Percentiles rank a stretch among this genome's conserved stretches.
phyloP scores from a whole-genome alignment of 2,329 filamentous ascomycete genomes.

The Aspergillaceae sp. region DNA sequence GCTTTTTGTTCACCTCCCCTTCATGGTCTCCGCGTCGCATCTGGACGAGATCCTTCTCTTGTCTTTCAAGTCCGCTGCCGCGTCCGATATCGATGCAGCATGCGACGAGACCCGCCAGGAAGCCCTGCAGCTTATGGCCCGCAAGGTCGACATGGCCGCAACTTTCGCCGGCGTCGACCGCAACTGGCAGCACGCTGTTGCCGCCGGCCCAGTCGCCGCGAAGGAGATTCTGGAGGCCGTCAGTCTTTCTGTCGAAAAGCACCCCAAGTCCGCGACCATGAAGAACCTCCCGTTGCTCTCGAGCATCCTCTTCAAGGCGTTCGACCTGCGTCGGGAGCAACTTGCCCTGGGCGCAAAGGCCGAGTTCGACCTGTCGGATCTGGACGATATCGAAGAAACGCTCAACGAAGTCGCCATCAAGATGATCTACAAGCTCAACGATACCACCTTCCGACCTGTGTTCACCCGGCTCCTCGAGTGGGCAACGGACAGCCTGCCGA shows the following conservation, averaged over 20 bases:
- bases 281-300: conserved; percentile 67
- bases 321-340: conserved; percentile 41
- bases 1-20: conserved; percentile 74
- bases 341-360: conserved; percentile 18
- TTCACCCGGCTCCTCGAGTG: conserved; percentile 83
- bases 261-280: conserved; percentile 67
- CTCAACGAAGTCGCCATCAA: conserved; percentile 67
- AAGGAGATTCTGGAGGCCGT: conserved; percentile 63
- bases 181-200: conserved; percentile 60
- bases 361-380: conserved; percentile 40
- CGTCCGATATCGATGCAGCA: conserved; percentile 50
- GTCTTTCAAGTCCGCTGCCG: conserved; percentile 61
- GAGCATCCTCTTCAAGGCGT: conserved; percentile 46
- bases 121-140: conserved; percentile 66
- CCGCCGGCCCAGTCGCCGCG: conserved; percentile 55
- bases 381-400: conserved; percentile 52
- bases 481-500: conserved; percentile 54
- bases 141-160: conserved; percentile 67
- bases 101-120: conserved; percentile 57
- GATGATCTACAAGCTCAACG: conserved; percentile 95
- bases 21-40: conserved; percentile 72
- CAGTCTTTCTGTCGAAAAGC: conserved; percentile 62
- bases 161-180: conserved; percentile 64
- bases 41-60: conserved; percentile 63
- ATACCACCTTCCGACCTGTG: conserved; percentile 83